Evolutionary conservation across 495 filamentous ascomycete species (phyloP).

Genomic region (Letharia columbiana): DNA sequence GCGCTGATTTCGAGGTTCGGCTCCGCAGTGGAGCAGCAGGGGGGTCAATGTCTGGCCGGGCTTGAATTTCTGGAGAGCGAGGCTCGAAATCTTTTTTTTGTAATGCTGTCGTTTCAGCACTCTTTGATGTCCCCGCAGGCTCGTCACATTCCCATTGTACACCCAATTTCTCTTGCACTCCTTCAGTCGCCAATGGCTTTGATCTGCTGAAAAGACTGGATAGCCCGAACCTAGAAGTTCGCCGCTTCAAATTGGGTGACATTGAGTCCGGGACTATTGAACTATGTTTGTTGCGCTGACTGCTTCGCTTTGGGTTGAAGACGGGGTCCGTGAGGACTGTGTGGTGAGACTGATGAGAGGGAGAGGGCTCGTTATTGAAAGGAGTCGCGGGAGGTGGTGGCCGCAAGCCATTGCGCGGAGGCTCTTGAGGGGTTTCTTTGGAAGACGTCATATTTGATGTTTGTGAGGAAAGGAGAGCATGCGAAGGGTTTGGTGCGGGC

Average conservation of each 20-base stretch:
- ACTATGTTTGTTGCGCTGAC: slow-evolving; percentile 4
- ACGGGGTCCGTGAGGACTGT: neutral
- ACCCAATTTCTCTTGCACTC: slow-evolving; percentile 7
- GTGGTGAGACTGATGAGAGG: neutral
- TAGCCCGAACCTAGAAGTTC: slow-evolving; percentile 18
- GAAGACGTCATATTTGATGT: neutral
- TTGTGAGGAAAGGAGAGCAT: neutral
- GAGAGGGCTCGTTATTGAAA: neutral
- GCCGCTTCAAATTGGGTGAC: slow-evolving; percentile 10
- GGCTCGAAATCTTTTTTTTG: neutral
- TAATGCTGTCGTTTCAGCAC: neutral
- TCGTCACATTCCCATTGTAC: slow-evolving; percentile 15
- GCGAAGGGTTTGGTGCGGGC: neutral
- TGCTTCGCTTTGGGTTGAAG: neutral
- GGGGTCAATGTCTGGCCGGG: slow-evolving; percentile 7
- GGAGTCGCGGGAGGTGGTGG: neutral
- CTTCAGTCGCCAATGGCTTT: slow-evolving; percentile 7
- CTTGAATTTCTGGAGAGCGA: neutral
- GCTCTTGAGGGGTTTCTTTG: neutral
- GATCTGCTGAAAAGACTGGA: slow-evolving; percentile 17
- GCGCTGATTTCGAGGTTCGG: slow-evolving; percentile 13
- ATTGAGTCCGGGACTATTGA: neutral
- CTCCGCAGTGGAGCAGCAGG: slow-evolving; percentile 8
- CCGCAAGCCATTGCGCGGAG: neutral
- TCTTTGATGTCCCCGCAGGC: neutral